Conservation (phyloP, 2,329 filamentous ascomycete species). For the Capronia epimyces region DNA sequence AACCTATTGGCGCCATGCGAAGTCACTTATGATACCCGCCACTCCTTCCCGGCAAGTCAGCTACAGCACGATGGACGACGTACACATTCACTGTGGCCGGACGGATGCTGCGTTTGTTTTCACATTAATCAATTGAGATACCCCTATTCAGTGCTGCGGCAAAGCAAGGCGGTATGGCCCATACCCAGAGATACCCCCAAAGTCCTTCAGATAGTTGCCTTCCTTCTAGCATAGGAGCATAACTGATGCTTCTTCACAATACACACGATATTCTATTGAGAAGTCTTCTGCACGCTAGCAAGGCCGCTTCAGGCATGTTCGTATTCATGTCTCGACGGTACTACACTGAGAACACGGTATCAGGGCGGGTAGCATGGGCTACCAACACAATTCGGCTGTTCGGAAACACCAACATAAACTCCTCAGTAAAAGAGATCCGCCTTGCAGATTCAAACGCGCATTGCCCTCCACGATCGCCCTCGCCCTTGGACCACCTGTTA, state of each 20-base stretch:
- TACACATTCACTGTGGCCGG: background rate
- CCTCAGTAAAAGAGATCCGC: no score
- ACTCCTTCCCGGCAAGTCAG: conserved; percentile 1
- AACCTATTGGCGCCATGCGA: conserved; percentile 15
- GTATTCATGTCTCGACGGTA: no score
- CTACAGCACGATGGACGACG: background rate
- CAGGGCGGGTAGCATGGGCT: no score
- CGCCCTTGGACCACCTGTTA: background rate
- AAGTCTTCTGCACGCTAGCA: no score
- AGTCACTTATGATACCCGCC: conserved; percentile 14
- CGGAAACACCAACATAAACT: no score
- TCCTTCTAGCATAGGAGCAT: conserved; percentile 20
- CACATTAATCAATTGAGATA: conserved; percentile 13
- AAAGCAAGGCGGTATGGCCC: conserved; percentile 10
- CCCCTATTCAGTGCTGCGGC: conserved; percentile 11
- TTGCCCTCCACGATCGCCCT: no score
- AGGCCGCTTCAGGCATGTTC: no score
- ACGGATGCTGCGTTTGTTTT: background rate
- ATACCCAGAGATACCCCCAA: conserved; percentile 22
- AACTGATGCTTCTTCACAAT: background rate
- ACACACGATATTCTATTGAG: no score
- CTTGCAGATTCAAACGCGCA: no score
- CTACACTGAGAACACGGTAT: no score
- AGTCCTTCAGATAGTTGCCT: conserved; percentile 17
- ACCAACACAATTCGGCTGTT: no score